Percentiles rank a stretch among this genome's conserved stretches.
Conservation (phyloP, 2,329 filamentous ascomycete genomes). For the Diaporthe ampelina region DNA sequence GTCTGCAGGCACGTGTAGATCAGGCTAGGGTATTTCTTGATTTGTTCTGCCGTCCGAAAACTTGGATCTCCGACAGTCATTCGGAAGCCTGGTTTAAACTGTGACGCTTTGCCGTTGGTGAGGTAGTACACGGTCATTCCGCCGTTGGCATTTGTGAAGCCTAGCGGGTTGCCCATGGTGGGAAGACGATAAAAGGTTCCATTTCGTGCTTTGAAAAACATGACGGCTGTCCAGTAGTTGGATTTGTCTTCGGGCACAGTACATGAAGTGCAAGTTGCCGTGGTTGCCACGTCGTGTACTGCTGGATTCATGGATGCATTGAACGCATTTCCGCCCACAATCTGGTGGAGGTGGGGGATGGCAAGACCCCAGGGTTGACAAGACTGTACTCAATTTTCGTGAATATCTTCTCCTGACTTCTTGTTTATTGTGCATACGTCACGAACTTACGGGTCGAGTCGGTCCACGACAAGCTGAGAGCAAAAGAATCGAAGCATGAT, state of each 20-base stretch:
- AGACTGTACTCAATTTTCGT: conserved; percentile 11
- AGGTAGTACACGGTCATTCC: conserved; percentile 47
- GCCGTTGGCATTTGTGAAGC: conserved; percentile 62
- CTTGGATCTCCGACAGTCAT: conserved; percentile 57
- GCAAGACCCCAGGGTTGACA: conserved; percentile 12
- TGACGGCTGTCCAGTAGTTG: conserved; percentile 33
- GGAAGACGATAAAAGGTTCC: conserved; percentile 35
- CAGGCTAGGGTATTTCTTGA: conserved; percentile 39
- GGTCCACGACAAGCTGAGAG: conserved; percentile 45
- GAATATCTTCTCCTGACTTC: background rate
- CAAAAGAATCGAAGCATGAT: conserved; percentile 37
- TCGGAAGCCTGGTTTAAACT: conserved; percentile 60
- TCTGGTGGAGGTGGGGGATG: conserved; percentile 30
- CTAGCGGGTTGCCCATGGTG: conserved; percentile 36
- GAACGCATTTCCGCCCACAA: conserved; percentile 32
- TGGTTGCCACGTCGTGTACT: conserved; percentile 1
- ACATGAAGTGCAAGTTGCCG: conserved; percentile 46
- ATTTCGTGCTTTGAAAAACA: conserved; percentile 36
- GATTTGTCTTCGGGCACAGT: conserved; percentile 31
- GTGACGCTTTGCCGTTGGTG: conserved; percentile 46
- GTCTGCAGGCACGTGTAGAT: conserved; percentile 51
- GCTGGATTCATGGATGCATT: conserved; percentile 28
- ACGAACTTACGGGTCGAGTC: conserved; percentile 43
- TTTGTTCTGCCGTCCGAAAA: conserved; percentile 44
- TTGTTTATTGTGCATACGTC: background rate